Percentiles rank a stretch among this genome's conserved stretches.
Evolutionary conservation across 495 filamentous ascomycete species (phyloP).

Genomic region (Aspergillus baeticus): DNA sequence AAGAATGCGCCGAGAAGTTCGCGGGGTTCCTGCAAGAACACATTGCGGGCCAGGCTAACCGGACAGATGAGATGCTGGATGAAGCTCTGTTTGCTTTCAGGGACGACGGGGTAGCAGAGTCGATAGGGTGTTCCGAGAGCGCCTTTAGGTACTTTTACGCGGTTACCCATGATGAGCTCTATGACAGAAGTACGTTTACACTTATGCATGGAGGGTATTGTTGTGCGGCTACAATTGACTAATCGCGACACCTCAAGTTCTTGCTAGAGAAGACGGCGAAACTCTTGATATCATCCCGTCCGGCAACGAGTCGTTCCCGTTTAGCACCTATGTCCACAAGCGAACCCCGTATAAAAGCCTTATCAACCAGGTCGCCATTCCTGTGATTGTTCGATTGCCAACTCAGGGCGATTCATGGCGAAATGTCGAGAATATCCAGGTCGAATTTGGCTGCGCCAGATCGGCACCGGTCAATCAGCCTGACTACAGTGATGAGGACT

Average conservation of each 20-base stretch:
- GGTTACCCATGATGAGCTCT: no score
- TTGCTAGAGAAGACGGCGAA: neutral
- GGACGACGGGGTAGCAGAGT: neutral
- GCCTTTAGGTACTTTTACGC: no score
- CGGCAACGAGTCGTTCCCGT: neutral
- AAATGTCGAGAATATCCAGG: neutral
- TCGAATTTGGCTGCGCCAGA: neutral
- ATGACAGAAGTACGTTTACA: no score
- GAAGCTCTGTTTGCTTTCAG: no score
- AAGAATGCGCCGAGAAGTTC: neutral
- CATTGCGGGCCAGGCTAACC: neutral
- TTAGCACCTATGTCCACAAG: neutral
- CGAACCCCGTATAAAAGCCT: neutral
- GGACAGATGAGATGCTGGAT: neutral
- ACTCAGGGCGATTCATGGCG: neutral
- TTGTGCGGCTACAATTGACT: neutral
- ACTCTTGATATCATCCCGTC: neutral
- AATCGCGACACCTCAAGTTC: neutral
- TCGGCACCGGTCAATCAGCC: neutral
- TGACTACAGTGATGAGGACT: neutral
- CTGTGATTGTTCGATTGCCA: neutral
- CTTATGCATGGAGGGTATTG: no score
- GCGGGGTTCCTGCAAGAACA: neutral
- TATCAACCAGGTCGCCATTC: neutral
- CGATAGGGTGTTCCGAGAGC: neutral